Evolutionary conservation across 768 basidiomycete species (phyloP), one percentile per base, ranked within the genome.

Genomic region (Russula virescens): DNA sequence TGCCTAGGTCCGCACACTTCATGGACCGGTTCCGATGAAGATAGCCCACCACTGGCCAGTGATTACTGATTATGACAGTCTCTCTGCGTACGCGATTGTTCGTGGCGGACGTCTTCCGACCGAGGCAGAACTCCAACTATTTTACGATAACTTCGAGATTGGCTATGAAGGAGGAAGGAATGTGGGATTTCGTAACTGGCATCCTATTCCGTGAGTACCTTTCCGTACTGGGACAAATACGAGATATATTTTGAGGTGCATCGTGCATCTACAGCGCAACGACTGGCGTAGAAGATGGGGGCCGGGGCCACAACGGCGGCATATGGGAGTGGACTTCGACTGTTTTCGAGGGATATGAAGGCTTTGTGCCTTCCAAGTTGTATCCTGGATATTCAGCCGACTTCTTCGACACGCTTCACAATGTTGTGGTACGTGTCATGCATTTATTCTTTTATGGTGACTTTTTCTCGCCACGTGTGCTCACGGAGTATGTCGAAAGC

Each of bases 321-420:
- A 88, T 97, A 18, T 99, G 96, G 94, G 94, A 98, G 77, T 98
- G 95, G 95, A 97, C 96, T 0, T 88, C 88, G 21, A 94, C 94
- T 18, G 67, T 80, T 31, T 81, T 95, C 49, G 86, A 85, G 23
- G 78, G 76, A 28, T 78, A 83, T 64, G 85, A 91, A 2, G 94
- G 92, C 0, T 99, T 88, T 71, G 78, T 78, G 49, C 78, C 85
- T 10, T 94, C 91, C 1, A 73, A 73, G 40, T 70, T 96, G 53
- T 99, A 98, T 72, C 97, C 97, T 26, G 97, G 93, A 78, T 90
- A 88, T 68, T 91, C 91, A 19, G 79, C 78, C 64, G 96, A 98
- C 75, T 98, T 98, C 76, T 94, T 93, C 72, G 97, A 98, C 73
- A 83, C 78, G 6, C 80, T 83, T 68, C 92, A 99, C 73, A 84